phyloP scores from a whole-genome alignment of 2,329 filamentous ascomycete genomes.

The Herpotrichia juniperi region DNA sequence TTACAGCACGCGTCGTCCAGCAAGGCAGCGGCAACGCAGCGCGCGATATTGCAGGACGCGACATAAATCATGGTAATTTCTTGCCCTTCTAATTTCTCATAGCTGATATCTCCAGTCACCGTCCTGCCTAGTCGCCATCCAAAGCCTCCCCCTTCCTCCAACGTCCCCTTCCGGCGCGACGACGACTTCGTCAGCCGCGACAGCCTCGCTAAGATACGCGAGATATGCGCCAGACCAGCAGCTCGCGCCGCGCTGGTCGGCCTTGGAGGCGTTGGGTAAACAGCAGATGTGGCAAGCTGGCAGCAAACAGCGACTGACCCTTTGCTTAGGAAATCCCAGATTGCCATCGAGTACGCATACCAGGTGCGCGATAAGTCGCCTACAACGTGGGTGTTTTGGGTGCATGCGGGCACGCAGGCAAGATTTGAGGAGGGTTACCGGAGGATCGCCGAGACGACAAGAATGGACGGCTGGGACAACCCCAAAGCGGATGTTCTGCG shows the following conservation, averaged over 20 bases:
- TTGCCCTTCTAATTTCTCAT: too few relatives aligned
- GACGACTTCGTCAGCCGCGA: not conserved
- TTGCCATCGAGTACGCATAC: constrained; percentile 21
- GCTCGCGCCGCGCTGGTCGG: constrained; percentile 18
- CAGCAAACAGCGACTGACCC: not conserved
- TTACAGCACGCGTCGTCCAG: too few relatives aligned
- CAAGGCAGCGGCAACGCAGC: too few relatives aligned
- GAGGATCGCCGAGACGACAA: constrained; percentile 12
- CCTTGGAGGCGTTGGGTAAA: constrained; percentile 23
- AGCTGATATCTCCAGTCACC: too few relatives aligned
- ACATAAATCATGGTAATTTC: too few relatives aligned
- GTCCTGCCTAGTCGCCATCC: too few relatives aligned
- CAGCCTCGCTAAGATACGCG: too few relatives aligned
- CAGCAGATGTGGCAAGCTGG: not conserved
- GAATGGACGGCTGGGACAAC: constrained; percentile 13
- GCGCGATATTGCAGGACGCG: too few relatives aligned
- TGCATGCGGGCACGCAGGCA: constrained; percentile 12
- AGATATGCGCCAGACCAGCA: not conserved
- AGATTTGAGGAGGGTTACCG: constrained; percentile 16
- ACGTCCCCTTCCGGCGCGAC: not conserved
- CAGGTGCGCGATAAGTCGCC: constrained; percentile 4
- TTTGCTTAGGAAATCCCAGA: constrained; percentile 18
- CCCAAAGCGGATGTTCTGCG: constrained; percentile 13
- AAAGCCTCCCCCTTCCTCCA: too few relatives aligned
- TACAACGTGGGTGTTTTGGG: constrained; percentile 12